A percentile compares a stretch with the other conserved stretches of the same genome.
Evolutionary conservation across 2,329 filamentous ascomycete genomes (phyloP).

Genomic region (Coniochaeta pulveracea): DNA sequence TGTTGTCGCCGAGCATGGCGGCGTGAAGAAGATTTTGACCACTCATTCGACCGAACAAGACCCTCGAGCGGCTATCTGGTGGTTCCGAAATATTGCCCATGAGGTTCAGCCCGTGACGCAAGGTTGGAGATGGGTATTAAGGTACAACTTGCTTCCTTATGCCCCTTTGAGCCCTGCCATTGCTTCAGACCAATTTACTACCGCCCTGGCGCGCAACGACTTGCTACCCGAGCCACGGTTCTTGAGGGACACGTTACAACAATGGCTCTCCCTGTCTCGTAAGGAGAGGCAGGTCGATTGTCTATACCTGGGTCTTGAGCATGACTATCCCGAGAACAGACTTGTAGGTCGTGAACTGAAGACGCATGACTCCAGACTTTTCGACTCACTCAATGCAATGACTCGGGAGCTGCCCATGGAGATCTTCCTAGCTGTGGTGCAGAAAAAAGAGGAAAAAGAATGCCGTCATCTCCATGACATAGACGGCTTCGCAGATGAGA

Average conservation of each 20-base stretch:
- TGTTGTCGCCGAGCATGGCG: constrained; percentile 26
- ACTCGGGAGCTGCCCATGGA: constrained; percentile 16
- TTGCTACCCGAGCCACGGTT: constrained; percentile 2
- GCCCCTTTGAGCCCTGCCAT: constrained; percentile 2
- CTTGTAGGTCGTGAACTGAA: constrained; percentile 18
- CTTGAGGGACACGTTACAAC: constrained; percentile 13
- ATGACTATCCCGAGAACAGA: constrained; percentile 21
- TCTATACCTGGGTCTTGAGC: constrained; percentile 19
- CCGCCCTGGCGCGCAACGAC: constrained; percentile 6
- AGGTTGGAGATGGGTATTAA: constrained; percentile 38
- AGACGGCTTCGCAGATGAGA: constrained; percentile 5
- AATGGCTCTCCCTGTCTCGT: constrained; percentile 13
- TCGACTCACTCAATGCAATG: constrained; percentile 14
- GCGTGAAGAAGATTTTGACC: constrained; percentile 18
- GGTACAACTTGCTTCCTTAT: constrained; percentile 34
- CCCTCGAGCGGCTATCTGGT: constrained; percentile 13
- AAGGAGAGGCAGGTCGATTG: constrained; percentile 1
- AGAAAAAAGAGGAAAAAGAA: constrained; percentile 15
- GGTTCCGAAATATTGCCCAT: constrained; percentile 42
- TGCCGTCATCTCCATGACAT: constrained; percentile 9
- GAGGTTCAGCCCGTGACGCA: constrained; percentile 33
- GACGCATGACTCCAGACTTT: constrained; percentile 13
- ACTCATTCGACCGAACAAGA: constrained; percentile 13
- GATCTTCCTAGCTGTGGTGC: constrained; percentile 20
- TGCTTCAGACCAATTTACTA: constrained; percentile 10